A percentile compares a stretch with the other conserved stretches of the same genome.
Conservation (phyloP, 345 rosid genomes). For the Lepidium didymum region DNA sequence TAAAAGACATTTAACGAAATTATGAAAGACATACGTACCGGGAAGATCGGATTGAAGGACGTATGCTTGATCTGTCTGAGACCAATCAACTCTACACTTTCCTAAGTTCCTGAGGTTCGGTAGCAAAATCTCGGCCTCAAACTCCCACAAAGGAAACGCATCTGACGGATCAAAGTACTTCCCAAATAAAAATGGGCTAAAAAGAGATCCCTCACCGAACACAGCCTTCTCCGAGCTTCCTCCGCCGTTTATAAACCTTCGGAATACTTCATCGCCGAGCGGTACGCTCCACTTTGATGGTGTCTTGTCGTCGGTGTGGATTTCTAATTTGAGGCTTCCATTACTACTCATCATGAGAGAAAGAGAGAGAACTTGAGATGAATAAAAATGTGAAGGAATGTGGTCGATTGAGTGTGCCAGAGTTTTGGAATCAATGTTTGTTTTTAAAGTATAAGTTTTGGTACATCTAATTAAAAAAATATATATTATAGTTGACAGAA, state of each 20-base stretch:
- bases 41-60: slow-evolving; percentile 65
- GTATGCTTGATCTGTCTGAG: slow-evolving; percentile 64
- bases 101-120: slow-evolving; percentile 49
- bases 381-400: background rate
- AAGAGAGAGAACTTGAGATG: slow-evolving; percentile 6
- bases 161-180: slow-evolving; percentile 90
- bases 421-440: slow-evolving; percentile 17
- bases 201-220: slow-evolving; percentile 77
- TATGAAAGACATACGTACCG: slow-evolving; percentile 32
- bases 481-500: too few species aligned
- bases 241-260: slow-evolving; percentile 38
- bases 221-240: slow-evolving; percentile 39
- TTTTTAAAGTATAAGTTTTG: slow-evolving; percentile 12
- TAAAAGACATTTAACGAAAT: background rate
- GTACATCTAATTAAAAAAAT: background rate
- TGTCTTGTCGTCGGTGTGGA: slow-evolving; percentile 51
- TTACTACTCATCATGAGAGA: slow-evolving; percentile 17
- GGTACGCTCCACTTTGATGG: slow-evolving; percentile 68
- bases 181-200: slow-evolving; percentile 74
- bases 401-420: slow-evolving; percentile 6
- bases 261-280: slow-evolving; percentile 52
- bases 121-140: slow-evolving; percentile 54
- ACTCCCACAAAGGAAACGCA: slow-evolving; percentile 92
- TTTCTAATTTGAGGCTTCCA: slow-evolving; percentile 43
- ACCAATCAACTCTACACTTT: slow-evolving; percentile 67